A percentile compares a stretch with the other conserved stretches of the same genome.
phyloP scores from a whole-genome alignment of 2,329 filamentous ascomycete genomes.

The Colletotrichum spinosum region DNA sequence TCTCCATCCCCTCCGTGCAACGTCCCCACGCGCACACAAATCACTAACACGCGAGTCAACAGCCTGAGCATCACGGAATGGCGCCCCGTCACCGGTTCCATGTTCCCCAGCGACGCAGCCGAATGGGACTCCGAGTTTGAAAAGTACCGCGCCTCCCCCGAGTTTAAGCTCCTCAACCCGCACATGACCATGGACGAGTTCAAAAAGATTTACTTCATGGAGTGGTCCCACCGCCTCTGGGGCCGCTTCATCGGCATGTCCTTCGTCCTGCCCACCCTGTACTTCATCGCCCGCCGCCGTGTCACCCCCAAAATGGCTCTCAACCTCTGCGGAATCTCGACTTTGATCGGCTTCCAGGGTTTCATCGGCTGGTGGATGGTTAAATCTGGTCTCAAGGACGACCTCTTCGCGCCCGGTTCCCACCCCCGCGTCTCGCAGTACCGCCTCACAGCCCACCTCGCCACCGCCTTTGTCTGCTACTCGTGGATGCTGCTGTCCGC shows the following conservation, averaged over 20 bases:
- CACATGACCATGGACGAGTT: constrained; percentile 94
- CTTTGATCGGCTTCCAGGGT: constrained; percentile 93
- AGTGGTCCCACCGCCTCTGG: constrained; percentile 97
- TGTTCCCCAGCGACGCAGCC: constrained; percentile 80
- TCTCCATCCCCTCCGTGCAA: too few species aligned
- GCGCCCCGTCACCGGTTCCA: constrained; percentile 92
- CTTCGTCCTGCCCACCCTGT: constrained; percentile 88
- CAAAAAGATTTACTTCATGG: constrained; percentile 99
- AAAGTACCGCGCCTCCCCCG: constrained; percentile 92
- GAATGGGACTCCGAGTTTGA: constrained; percentile 95
- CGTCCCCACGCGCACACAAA: too few species aligned
- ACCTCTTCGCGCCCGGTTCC: constrained; percentile 90
- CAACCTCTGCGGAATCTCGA: constrained; percentile 84
- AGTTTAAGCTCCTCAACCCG: constrained; percentile 92
- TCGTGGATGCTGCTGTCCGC: constrained; percentile 94
- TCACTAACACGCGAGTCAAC: constrained; percentile 2
- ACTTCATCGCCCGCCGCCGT: constrained; percentile 84
- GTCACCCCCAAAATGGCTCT: constrained; percentile 83
- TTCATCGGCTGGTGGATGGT: constrained; percentile 99
- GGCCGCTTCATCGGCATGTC: constrained; percentile 90
- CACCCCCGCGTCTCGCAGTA: constrained; percentile 97
- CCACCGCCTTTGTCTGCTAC: constrained; percentile 92
- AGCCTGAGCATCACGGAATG: constrained; percentile 99
- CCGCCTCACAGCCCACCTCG: constrained; percentile 88
- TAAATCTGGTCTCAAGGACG: constrained; percentile 93